Conservation (phyloP, 2,329 filamentous ascomycete genomes). For the Didymella exigua region DNA sequence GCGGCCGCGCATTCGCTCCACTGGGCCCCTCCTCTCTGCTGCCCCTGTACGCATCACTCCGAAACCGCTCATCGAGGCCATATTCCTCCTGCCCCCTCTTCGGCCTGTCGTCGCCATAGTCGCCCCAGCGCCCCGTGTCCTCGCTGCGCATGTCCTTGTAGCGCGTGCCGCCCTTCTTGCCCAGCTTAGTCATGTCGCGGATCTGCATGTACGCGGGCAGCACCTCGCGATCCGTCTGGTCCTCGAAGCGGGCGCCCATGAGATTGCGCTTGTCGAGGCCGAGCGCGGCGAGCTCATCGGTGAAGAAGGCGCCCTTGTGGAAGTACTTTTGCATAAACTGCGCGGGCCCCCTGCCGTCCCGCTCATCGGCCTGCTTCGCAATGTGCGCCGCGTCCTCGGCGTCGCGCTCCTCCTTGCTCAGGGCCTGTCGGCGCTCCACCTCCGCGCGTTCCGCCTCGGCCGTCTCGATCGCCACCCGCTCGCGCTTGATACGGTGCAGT, state of each 20-base stretch:
- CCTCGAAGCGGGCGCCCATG: conserved; percentile 85
- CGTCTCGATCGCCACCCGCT: conserved; percentile 81
- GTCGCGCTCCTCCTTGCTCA: conserved; percentile 83
- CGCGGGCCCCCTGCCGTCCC: conserved; percentile 77
- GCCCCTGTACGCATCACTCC: conserved; percentile 62
- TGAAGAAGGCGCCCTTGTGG: conserved; percentile 96
- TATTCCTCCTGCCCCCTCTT: conserved; percentile 49
- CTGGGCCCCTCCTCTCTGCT: conserved; percentile 56
- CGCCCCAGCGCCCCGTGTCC: conserved; percentile 88
- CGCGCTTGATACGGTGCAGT: conserved; percentile 83
- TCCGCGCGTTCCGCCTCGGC: conserved; percentile 86
- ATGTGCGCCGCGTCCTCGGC: conserved; percentile 83
- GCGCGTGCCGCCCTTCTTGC: conserved; percentile 87
- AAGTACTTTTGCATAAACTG: conserved; percentile 94
- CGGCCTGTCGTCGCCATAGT: conserved; percentile 59
- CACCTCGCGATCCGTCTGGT: conserved; percentile 79
- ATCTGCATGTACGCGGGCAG: conserved; percentile 92
- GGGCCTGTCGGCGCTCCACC: conserved; percentile 82
- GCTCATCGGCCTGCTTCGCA: conserved; percentile 76
- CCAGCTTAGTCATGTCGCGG: conserved; percentile 90
- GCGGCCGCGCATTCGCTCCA: conserved; percentile 72
- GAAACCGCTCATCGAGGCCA: conserved; percentile 69
- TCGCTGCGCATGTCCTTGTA: conserved; percentile 88
- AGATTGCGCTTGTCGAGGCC: conserved; percentile 81
- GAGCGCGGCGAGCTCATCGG: conserved; percentile 75